phyloP scores from a whole-genome alignment of 176 grass and related monocot genomes.

The Tuctoria greenei region DNA sequence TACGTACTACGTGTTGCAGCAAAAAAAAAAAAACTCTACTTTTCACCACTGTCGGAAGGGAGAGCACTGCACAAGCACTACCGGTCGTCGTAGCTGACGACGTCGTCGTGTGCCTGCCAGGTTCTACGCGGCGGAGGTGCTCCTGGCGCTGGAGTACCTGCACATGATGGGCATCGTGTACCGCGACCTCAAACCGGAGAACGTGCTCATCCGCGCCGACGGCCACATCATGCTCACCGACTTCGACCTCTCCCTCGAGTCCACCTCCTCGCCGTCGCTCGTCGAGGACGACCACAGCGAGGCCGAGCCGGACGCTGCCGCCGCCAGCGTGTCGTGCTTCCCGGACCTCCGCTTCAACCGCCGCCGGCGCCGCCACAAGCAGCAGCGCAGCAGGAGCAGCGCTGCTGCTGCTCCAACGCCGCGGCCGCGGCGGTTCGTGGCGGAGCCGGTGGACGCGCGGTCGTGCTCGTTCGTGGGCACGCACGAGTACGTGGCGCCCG shows the following conservation, averaged over 20 bases:
- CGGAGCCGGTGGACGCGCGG: slow-evolving; percentile 66
- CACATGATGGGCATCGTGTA: slow-evolving; percentile 96
- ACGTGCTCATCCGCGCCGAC: slow-evolving; percentile 79
- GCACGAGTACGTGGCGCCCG: slow-evolving; percentile 85
- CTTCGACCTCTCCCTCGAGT: slow-evolving; percentile 85
- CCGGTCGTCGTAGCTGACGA: too few relatives aligned
- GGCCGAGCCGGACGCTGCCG: too few relatives aligned
- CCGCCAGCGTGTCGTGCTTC: slow-evolving; percentile 52
- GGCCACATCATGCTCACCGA: slow-evolving; percentile 99
- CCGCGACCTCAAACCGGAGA: slow-evolving; percentile 97
- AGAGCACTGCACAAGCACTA: too few relatives aligned
- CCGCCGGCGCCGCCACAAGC: not conserved
- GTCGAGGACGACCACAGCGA: not conserved
- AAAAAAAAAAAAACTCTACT: too few relatives aligned
- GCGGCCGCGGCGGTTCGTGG: slow-evolving; percentile 48
- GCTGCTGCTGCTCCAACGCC: too few relatives aligned
- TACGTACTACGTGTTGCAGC: too few relatives aligned
- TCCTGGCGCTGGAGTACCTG: slow-evolving; percentile 85
- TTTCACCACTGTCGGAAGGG: too few relatives aligned
- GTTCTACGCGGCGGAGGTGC: slow-evolving; percentile 93
- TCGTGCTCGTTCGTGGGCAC: slow-evolving; percentile 92
- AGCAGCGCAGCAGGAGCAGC: too few relatives aligned
- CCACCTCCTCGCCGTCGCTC: slow-evolving; percentile 62
- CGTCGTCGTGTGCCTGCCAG: slow-evolving; percentile 37
- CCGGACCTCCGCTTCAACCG: slow-evolving; percentile 28